Evolutionary conservation across 495 filamentous ascomycete species (phyloP), one percentile per base, ranked within the genome.

Genomic region (Penicillium longicatenatum): DNA sequence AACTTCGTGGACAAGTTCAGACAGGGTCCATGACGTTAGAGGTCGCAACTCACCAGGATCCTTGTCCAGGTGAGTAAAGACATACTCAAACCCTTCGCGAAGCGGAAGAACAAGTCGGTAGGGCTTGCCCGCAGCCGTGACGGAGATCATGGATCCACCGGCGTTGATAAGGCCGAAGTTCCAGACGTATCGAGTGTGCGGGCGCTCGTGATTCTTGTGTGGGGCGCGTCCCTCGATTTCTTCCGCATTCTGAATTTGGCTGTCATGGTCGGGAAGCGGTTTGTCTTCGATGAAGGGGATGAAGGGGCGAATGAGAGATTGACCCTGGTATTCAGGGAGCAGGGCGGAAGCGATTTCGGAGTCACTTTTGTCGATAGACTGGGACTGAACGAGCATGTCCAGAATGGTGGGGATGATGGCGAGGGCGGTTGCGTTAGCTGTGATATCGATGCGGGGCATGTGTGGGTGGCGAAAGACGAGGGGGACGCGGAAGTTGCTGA

Each of bases 141-240:
- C 57, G 10, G 70, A 69, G 16, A 80, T 49, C 54, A 75, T 66
- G 0, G 71, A 65, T 19, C 75, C 76, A 31, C 77, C 77, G 0
- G 75, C 74, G 29, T 80, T 79, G 50, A 80, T 71, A 19, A 79
- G 60, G 20, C 73, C 76, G 42, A 80, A 71, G 52, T 79, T 78
- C 76, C 67, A 70, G 26, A 35, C 57, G 16, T 43, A 46, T 2
- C 55, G 61, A 8, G 42, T 61, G 14, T 37, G 45, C n/a, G 52
- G 41, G 20, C 49, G 20, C n/a, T 56, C 49, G 0, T 54, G 37
- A n/a, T 62, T 44, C 10, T 58, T 58, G 24, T 45, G 49, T 6
- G 42, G 37, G n/a, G 51, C 50, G n/a, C 55, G 52, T 24, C 30
- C 20, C 14, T 55, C 52, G 22, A 30, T 37, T 10, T 52, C 47